Base-by-base conservation (phyloP, 1,284 basidiomycete species). In the Stygiomarasmius scandens region DNA sequence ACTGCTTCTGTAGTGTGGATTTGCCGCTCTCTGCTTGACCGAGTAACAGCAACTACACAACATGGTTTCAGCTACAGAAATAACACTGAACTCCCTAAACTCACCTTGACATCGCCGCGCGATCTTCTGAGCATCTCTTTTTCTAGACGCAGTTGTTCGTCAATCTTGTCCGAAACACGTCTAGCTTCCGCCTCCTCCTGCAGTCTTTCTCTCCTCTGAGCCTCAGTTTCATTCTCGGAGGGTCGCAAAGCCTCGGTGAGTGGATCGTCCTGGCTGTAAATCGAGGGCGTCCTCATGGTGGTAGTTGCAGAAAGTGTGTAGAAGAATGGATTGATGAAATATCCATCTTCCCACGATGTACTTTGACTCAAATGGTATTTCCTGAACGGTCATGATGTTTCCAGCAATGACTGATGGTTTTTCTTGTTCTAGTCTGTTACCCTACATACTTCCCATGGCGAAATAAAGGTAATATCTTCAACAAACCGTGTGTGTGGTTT, bases 381-480 rank as follows among this genome's bases (percentile, higher is more conserved):
- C 29, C 47, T 25, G 6, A 22, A 27, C 55, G 20, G 38, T 41
- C 49, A 60, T 41, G 59, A 54, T 60, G 54, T 61, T 49, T 51
- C 60, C 52, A 59, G 55, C 51, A 52, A 16, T 24, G 25, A 34
- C 34, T 48, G 19, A 12, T 41, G 34, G 49, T 16, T 22, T 51
- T 57, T 24, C 22, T 66, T 54, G 45, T 41, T 38, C 55, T 64
- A 95, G 96, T 97, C 96, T 60, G 95, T 98, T 52, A 98, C 96
- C 4, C 82, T 99, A 49, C 92, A 98, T 73, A 98, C 96, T 1
- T 86, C 90, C 23, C 89, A 92, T 64, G 96, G 96, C 24, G 96
- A 99, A 66, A 78, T 99, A 74, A 99, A 99, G 85, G 95, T 93
- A 66, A 49, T 29, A 10, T 43, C 14, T 24, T 45, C 50, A 16